Conservation (phyloP, 495 filamentous ascomycete genomes). For the Hypomontagnella monticulosa region DNA sequence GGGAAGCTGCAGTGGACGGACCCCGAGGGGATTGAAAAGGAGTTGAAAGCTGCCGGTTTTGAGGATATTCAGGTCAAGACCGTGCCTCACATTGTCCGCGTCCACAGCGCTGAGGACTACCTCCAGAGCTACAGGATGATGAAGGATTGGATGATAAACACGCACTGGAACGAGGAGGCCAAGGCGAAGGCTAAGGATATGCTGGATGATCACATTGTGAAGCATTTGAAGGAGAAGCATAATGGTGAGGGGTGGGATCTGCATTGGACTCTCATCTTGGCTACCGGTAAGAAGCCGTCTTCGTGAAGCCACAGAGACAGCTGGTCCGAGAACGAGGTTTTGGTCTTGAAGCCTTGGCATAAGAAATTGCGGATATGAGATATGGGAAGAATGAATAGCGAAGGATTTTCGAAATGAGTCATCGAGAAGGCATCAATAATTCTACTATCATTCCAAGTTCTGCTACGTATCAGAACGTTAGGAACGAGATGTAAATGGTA, state of each 20-base stretch:
- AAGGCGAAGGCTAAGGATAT: conserved; percentile 47
- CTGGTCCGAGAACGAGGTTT: no score
- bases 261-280: conserved; percentile 47
- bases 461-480: no score
- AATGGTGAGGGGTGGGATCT: conserved; percentile 49
- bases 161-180: conserved; percentile 52
- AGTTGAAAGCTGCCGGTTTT: conserved; percentile 45
- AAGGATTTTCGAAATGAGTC: no score
- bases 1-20: conserved; percentile 49
- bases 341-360: no score
- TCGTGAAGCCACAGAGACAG: background rate
- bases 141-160: conserved; percentile 49
- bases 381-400: no score
- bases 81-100: conserved; percentile 35
- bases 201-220: conserved; percentile 45
- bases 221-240: conserved; percentile 50
- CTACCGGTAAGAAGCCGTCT: conserved; percentile 45
- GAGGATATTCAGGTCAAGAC: conserved; percentile 48
- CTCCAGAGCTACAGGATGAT: conserved; percentile 47
- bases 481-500: no score
- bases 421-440: no score
- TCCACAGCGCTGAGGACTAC: conserved; percentile 47
- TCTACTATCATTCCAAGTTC: no score
- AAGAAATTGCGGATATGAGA: no score
- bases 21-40: conserved; percentile 47